phyloP scores from a whole-genome alignment of 139 green algal species.

The Volvox africanus region DNA sequence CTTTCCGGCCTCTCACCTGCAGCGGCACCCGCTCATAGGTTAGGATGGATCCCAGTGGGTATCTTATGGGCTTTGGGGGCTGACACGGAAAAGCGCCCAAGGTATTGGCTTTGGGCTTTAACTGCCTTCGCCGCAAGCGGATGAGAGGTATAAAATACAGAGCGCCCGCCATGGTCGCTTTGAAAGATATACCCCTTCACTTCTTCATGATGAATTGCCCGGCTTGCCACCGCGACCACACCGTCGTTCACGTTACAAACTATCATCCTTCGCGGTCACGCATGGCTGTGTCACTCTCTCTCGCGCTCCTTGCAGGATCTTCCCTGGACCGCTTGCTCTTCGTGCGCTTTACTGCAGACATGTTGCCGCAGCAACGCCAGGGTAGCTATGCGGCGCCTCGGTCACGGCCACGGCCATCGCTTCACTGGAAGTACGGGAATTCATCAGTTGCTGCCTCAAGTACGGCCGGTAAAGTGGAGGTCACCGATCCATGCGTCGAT shows the following conservation, averaged over 20 bases:
- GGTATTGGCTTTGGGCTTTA: too few species aligned
- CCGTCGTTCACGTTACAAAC: too few species aligned
- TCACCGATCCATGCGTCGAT: not conserved
- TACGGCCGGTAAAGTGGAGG: too few species aligned
- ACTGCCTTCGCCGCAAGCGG: too few species aligned
- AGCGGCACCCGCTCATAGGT: conserved; percentile 5
- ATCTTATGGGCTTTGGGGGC: not conserved
- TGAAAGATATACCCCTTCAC: too few species aligned
- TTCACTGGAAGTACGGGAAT: too few species aligned
- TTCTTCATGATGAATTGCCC: too few species aligned
- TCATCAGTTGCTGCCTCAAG: not conserved
- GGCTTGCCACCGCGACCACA: too few species aligned
- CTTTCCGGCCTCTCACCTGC: conserved; percentile 7
- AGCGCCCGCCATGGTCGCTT: too few species aligned
- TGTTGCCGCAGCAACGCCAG: not conserved
- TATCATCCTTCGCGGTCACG: too few species aligned
- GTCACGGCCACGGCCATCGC: not conserved
- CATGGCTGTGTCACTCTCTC: not conserved
- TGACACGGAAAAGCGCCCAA: too few species aligned
- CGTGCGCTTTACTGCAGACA: not conserved
- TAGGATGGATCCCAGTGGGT: not conserved
- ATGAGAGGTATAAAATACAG: too few species aligned
- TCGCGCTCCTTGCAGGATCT: not conserved
- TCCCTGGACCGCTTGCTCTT: conserved; percentile 29
- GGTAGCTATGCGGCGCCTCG: not conserved